Conservation (phyloP, 176 grass and related monocot species). For the maize (Zea mays) region Zm-B73-REFERENCE-NAM-5.0 NC_050096.1:44793501-44794000, state of each 20-base stretch:
- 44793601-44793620: constrained; percentile 11
- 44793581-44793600: constrained; percentile 39
- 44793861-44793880: no score
- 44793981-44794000: constrained; percentile 13
- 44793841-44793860: no score
- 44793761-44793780: constrained; percentile 2
- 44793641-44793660: constrained; percentile 28
- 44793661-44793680: constrained; percentile 14
- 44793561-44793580: constrained; percentile 42
- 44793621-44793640: neutral
- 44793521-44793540: constrained; percentile 66
- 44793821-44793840: no score
- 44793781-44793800: no score
- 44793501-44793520: constrained; percentile 52
- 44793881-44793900: no score
- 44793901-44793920: no score
- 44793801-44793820: no score
- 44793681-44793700: neutral
- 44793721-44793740: constrained; percentile 28
- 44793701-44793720: neutral
- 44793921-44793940: no score
- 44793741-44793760: constrained; percentile 27
- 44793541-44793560: constrained; percentile 54
- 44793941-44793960: neutral
- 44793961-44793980: constrained; percentile 14